Evolutionary conservation across 768 basidiomycete species (phyloP), one percentile per base, ranked within the genome.

Genomic region (Boletus rex-veris): DNA sequence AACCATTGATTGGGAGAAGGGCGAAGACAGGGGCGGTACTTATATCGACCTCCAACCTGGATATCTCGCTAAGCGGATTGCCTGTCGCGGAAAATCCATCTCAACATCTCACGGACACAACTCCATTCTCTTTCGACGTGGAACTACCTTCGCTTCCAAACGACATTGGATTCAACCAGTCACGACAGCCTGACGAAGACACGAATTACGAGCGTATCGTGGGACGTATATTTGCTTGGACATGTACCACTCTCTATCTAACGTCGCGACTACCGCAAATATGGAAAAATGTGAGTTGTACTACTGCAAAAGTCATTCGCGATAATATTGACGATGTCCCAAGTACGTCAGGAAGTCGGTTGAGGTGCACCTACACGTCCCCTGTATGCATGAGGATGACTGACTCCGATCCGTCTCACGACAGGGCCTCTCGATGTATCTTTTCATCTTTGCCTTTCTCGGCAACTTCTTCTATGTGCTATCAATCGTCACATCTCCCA

Each of bases 181-280:
- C 48, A 43, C 39, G 10, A 50, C 48, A 51, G 44, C 64, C 61
- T 36, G 62, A 70, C 42, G 9, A 64, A 65, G 39, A 58, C 45
- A 48, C 60, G 43, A 51, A 66, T 12, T 70, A 68, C 48, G 81
- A 93, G 63, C 86, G 82, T 45, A 66, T 93, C 24, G 73, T 98
- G 45, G 97, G 97, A 1, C 86, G 97, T 3, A 82, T 93, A 50
- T 93, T 89, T 50, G 95, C 97, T 9, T 99, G 97, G 97, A 65
- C 87, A 18, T 98, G 96, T 67, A 93, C 95, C 2, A 90, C 85
- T 0, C 75, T 98, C 15, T 99, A 99, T 71, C 75, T 99, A 35
- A 98, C 96, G 4, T 91, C 89, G 4, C 83, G 97, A 54, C 72
- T 99, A 63, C 97, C 97, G 19, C 97, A 99, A 70, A 97, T 99